Percentiles rank a stretch among this genome's conserved stretches.
These are phyloP conservation scores for Arachnopeziza araneosa DNA, from an alignment of 2,329 filamentous ascomycete genomes.

Conservation along the genomic window DNA sequence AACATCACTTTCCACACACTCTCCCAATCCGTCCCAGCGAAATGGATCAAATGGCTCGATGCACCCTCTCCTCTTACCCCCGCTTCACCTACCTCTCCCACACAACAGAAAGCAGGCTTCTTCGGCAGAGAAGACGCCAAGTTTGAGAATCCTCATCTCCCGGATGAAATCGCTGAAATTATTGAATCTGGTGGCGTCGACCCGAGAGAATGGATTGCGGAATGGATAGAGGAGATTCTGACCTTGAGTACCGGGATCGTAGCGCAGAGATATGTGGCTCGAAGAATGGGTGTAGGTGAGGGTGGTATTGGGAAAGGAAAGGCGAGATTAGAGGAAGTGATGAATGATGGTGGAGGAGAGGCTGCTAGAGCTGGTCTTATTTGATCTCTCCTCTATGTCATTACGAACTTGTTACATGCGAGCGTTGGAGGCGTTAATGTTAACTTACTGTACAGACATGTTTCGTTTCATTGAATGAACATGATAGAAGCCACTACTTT, in stretches of 20 bases:
- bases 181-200: constrained; percentile 72
- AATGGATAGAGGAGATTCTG: constrained; percentile 91
- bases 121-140: constrained; percentile 43
- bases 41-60: constrained; percentile 91
- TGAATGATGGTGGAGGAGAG: constrained; percentile 54
- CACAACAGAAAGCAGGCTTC: constrained; percentile 24
- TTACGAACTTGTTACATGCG: not conserved
- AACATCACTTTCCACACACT: constrained; percentile 80
- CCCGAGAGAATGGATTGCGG: constrained; percentile 92
- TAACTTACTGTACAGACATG: not conserved
- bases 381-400: constrained; percentile 7
- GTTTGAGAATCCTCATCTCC: constrained; percentile 46
- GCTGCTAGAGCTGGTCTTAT: constrained; percentile 51
- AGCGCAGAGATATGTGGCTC: constrained; percentile 90
- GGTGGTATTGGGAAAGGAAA: constrained; percentile 59
- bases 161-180: constrained; percentile 83
- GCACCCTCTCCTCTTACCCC: constrained; percentile 56
- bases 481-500: too few species aligned
- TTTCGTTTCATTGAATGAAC: not conserved
- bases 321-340: constrained; percentile 50
- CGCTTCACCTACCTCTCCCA: constrained; percentile 30
- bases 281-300: constrained; percentile 92
- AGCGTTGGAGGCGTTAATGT: not conserved
- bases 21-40: constrained; percentile 75
- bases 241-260: constrained; percentile 75